Conservation (phyloP, 2,329 filamentous ascomycete genomes). For the Nigrospora osmanthi region DNA sequence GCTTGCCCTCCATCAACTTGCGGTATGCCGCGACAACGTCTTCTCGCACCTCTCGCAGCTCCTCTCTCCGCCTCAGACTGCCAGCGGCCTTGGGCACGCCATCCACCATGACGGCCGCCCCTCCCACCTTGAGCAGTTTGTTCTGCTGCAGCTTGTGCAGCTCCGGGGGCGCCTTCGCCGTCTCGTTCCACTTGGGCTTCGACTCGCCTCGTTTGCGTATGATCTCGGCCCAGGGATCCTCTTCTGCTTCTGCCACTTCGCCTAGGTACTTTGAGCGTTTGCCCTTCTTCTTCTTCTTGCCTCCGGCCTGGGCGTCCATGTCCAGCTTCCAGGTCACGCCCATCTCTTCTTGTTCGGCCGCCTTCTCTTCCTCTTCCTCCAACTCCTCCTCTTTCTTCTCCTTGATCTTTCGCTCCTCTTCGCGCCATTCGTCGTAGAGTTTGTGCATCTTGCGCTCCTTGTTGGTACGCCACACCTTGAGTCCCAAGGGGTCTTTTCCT, state of each 20-base stretch:
- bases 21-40: conserved; percentile 70
- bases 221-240: conserved; percentile 72
- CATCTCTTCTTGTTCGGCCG: conserved; percentile 50
- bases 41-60: conserved; percentile 60
- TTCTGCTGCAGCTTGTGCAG: conserved; percentile 52
- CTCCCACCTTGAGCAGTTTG: conserved; percentile 57
- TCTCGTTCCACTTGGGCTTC: conserved; percentile 43
- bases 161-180: conserved; percentile 70
- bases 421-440: conserved; percentile 70
- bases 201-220: conserved; percentile 56
- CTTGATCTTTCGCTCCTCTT: conserved; percentile 55
- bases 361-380: conserved; percentile 55
- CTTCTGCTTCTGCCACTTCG: conserved; percentile 41
- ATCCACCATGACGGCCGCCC: conserved; percentile 57
- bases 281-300: conserved; percentile 37
- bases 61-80: conserved; percentile 64
- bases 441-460: conserved; percentile 81
- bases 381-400: conserved; percentile 59
- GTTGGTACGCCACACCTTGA: conserved; percentile 65
- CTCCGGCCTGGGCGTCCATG: conserved; percentile 30
- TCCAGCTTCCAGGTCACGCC: conserved; percentile 41
- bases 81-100: conserved; percentile 63
- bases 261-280: conserved; percentile 29
- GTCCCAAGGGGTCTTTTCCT: conserved; percentile 55
- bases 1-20: conserved; percentile 53